Evolutionary conservation across 495 filamentous ascomycete species (phyloP).

Genomic region (Lepraria neglecta): DNA sequence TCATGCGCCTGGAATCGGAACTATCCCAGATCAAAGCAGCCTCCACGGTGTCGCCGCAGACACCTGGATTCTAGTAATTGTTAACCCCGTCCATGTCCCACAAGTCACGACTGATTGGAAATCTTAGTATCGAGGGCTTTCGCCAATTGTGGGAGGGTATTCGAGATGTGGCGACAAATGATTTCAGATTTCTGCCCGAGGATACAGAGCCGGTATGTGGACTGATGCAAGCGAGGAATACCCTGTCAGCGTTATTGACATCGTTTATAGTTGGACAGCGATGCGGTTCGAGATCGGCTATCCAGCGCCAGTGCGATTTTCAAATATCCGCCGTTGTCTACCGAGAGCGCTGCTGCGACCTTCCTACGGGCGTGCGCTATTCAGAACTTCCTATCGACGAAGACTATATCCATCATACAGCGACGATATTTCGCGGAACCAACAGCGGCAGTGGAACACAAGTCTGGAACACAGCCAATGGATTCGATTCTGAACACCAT

Average conservation of each 20-base stretch:
- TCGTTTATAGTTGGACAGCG: constrained; percentile 13
- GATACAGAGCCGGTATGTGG: constrained; percentile 1
- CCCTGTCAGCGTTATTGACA: background rate
- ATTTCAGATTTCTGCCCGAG: constrained; percentile 6
- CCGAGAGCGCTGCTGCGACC: constrained; percentile 4
- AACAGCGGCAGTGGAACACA: background rate
- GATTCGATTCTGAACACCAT: constrained; percentile 12
- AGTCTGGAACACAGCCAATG: background rate
- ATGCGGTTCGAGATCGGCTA: constrained; percentile 10
- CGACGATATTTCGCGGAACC: constrained; percentile 10
- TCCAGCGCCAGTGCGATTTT: constrained; percentile 2
- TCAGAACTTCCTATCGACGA: constrained; percentile 6
- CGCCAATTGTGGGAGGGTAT: constrained; percentile 8
- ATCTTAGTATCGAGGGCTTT: constrained; percentile 13
- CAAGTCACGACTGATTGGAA: background rate
- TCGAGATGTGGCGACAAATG: constrained; percentile 3
- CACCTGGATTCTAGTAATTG: constrained; percentile 11
- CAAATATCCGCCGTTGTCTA: constrained; percentile 8
- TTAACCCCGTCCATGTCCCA: background rate
- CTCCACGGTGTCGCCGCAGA: background rate
- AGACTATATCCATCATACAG: background rate
- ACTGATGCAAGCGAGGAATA: constrained; percentile 3
- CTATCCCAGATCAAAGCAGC: background rate
- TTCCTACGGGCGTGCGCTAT: constrained; percentile 1
- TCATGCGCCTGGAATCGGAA: constrained; percentile 10